Evolutionary conservation across 306 rosid genomes (phyloP).

Genomic region (Casuarina glauca): DNA sequence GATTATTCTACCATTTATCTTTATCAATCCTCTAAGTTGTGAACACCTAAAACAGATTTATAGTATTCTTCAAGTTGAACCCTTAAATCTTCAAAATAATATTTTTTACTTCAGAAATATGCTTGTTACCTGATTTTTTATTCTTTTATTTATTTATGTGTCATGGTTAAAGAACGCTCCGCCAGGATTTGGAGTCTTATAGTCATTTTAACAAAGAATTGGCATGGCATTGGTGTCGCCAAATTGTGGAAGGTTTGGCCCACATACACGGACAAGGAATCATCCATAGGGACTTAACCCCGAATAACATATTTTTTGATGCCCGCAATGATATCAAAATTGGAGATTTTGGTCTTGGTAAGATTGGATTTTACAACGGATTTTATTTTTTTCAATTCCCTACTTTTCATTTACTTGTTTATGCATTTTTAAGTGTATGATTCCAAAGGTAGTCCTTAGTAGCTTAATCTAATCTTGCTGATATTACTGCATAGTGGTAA

Average conservation of each 20-base stretch:
- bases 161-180: conserved; percentile 68
- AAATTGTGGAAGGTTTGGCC: conserved; percentile 96
- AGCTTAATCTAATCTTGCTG: not conserved
- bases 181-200: conserved; percentile 75
- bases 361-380: conserved; percentile 37
- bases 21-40: not conserved
- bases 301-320: conserved; percentile 92
- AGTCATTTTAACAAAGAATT: conserved; percentile 71
- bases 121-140: conserved; percentile 24
- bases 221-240: conserved; percentile 91
- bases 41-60: not conserved
- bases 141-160: conserved; percentile 6
- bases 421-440: not conserved
- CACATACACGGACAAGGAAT: conserved; percentile 98
- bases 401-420: not conserved
- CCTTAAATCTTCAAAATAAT: not conserved
- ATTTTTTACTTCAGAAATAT: not conserved
- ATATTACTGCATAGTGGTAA: not conserved
- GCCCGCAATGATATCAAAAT: conserved; percentile 94
- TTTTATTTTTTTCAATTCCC: conserved; percentile 3
- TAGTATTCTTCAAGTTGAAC: not conserved
- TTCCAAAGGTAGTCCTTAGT: not conserved
- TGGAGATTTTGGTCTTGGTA: conserved; percentile 98
- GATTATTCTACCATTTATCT: not conserved
- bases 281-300: conserved; percentile 96